Base-by-base conservation (phyloP, 1,284 basidiomycete genomes). In the Papiliotrema flavescens region DNA sequence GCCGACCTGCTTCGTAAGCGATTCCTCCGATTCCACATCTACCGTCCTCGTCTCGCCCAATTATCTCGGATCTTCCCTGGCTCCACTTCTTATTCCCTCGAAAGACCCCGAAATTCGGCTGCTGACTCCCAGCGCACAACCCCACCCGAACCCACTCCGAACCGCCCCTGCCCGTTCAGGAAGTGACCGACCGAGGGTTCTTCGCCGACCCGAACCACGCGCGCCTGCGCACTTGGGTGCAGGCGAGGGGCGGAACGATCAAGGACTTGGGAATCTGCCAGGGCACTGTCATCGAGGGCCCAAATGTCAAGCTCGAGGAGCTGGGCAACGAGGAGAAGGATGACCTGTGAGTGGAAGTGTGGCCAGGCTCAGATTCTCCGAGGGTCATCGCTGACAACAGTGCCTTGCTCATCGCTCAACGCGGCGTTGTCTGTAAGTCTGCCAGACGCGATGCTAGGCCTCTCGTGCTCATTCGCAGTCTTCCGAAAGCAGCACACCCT, bases 131-230 rank as follows among this genome's bases (percentile, higher is more conserved):
- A 71, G 69, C 69, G 1, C 55, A 65, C 59, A 73, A 73, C 57
- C 69, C 71, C 15, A 43, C 45, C 8, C 60, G 71, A 23, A 62
- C 61, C 1, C 52, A 62, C 15, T 63, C 68, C 11, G 71, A 70
- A 45, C 71, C 71, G 7, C 56, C 66, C 23, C 64, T 73, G 3
- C 85, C 86, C 26, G 78, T 88, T 49, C 75, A 78, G 50, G 82
- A 85, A 54, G 66, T 85, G 19, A 79, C 76, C 26, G 87, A 90
- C 55, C 83, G 86, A 44, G 89, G 81, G 7, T 73, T 80, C 36
- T 73, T 69, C 49, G 79, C 78, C 23, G 74, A 78, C 60, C 67
- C 71, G 1, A 64, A 71, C 34, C 64, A 66, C 26, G 60, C 69
- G 3, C 64, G 71, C 35, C 57, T 76, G 3, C 63, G 73, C 22